Conservation (phyloP, 73 alveolate species). For the Paramecium tetraurelia region DNA sequence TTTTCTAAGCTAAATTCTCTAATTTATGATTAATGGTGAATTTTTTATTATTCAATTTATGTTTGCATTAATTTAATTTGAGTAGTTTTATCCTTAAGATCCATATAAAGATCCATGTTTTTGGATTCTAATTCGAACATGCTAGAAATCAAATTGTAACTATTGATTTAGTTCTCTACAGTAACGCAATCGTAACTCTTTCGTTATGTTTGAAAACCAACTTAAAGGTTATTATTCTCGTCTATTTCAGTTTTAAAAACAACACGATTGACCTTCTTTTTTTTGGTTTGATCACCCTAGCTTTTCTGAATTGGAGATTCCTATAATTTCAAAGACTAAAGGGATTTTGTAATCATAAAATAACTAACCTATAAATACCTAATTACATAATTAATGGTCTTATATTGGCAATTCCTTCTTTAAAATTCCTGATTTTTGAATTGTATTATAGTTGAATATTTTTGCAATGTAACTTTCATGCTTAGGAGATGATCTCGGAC, state of each 20-base stretch:
- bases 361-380: constrained; percentile 21
- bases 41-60: not conserved
- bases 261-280: not conserved
- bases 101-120: not conserved
- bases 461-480: not conserved
- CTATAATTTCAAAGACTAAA: not conserved
- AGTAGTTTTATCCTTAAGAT: not conserved
- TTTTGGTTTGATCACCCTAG: not conserved
- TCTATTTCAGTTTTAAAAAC: not conserved
- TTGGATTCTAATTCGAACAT: not conserved
- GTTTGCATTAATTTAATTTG: not conserved
- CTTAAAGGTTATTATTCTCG: not conserved
- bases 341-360: constrained; percentile 10
- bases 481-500: not conserved
- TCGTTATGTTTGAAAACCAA: not conserved
- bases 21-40: not conserved
- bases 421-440: not conserved
- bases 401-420: not conserved
- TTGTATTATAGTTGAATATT: not conserved
- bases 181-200: constrained; percentile 5
- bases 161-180: not conserved
- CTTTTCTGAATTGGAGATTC: not conserved
- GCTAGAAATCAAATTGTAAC: not conserved
- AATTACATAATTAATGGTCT: not conserved
- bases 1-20: not conserved